Evolutionary conservation across 805 yeast species (phyloP).

Genomic region (Pichia rugopelliculosa): DNA sequence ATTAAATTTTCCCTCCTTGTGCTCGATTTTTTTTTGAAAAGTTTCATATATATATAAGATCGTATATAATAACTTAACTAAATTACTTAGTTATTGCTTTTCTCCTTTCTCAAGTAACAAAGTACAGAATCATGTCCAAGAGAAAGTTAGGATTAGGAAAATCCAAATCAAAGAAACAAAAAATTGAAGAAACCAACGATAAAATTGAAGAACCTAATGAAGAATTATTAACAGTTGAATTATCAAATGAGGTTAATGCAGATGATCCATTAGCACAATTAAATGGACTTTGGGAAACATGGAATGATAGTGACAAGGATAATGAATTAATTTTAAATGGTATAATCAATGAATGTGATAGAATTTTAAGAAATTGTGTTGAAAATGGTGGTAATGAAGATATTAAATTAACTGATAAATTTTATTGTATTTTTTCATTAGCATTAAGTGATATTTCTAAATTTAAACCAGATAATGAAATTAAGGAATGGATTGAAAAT

Average conservation of each 20-base stretch:
- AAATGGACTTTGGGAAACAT: conserved; percentile 64
- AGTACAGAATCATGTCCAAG: conserved; percentile 27
- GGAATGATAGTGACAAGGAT: conserved; percentile 46
- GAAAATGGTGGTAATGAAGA: conserved; percentile 26
- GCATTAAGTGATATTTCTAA: conserved; percentile 59
- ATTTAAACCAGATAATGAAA: conserved; percentile 31
- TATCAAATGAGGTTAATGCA: conserved; percentile 62
- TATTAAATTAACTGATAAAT: conserved; percentile 36
- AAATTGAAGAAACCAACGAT: conserved; percentile 44
- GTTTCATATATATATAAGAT: no score
- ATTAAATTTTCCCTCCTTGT: background rate
- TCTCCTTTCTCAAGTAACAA: background rate
- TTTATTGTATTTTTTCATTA: conserved; percentile 68
- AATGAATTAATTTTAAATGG: conserved; percentile 69
- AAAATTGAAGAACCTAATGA: conserved; percentile 23
- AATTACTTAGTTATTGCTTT: background rate
- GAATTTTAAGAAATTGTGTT: conserved; percentile 49
- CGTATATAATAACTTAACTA: background rate
- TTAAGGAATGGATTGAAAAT: conserved; percentile 46
- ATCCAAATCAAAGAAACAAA: conserved; percentile 36
- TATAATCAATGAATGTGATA: conserved; percentile 85
- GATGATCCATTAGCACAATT: conserved; percentile 77
- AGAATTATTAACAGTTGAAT: conserved; percentile 46
- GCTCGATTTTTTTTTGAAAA: background rate
- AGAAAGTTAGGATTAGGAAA: conserved; percentile 62